phyloP scores from a whole-genome alignment of 208 protist species.

The Acanthamoeba culbertsoni region DNA sequence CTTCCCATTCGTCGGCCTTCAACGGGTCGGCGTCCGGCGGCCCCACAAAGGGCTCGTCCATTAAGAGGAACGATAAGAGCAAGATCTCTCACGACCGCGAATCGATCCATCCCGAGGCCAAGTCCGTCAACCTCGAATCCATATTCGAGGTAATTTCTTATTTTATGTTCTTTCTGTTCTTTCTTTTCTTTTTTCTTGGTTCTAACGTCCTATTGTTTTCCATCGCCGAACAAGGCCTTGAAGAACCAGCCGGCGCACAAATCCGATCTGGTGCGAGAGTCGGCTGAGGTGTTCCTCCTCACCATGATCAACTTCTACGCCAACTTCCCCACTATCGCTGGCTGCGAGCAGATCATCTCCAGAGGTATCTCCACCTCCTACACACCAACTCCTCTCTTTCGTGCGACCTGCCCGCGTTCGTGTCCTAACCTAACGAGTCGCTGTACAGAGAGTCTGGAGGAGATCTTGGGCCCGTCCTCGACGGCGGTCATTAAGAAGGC shows the following conservation, averaged over 20 bases:
- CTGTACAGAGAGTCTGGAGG: slow-evolving; percentile 16
- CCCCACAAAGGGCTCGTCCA: neutral
- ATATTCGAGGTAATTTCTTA: slow-evolving; percentile 34
- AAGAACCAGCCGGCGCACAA: slow-evolving; percentile 30
- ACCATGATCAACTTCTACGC: slow-evolving; percentile 56
- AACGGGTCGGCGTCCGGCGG: neutral
- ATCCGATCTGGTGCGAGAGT: slow-evolving; percentile 16
- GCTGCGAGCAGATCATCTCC: slow-evolving; percentile 52
- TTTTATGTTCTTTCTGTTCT: neutral
- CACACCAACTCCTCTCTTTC: neutral
- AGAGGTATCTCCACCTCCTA: neutral
- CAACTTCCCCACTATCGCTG: slow-evolving; percentile 42
- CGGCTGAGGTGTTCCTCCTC: slow-evolving; percentile 55
- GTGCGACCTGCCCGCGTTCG: neutral
- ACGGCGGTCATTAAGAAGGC: slow-evolving; percentile 23
- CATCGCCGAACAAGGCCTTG: neutral
- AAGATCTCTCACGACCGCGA: neutral
- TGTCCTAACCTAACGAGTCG: neutral
- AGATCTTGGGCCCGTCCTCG: slow-evolving; percentile 17
- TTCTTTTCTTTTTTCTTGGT: neutral
- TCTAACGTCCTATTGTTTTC: neutral
- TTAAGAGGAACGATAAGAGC: neutral
- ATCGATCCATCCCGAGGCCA: neutral
- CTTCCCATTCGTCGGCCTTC: neutral
- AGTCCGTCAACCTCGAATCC: neutral